Conservation (phyloP, 2,329 filamentous ascomycete genomes). For the Xylaria sp. region DNA sequence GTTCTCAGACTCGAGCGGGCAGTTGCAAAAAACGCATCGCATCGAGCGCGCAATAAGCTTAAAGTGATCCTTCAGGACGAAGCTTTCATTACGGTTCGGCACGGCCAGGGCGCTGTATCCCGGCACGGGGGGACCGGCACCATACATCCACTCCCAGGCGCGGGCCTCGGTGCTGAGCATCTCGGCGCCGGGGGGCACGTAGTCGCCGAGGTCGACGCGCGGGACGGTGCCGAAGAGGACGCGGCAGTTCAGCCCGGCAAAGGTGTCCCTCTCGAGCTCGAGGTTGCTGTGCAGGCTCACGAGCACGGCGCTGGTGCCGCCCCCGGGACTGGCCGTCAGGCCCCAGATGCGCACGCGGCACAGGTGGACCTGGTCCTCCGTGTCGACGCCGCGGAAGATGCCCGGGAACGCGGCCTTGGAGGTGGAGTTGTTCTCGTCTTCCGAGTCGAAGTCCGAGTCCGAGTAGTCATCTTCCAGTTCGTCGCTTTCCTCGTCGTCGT, state of each 20-base stretch:
- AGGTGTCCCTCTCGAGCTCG: constrained; percentile 57
- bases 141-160: constrained; percentile 70
- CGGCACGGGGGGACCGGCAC: constrained; percentile 58
- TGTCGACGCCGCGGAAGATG: constrained; percentile 44
- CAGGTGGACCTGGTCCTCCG: constrained; percentile 57
- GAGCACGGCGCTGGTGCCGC: constrained; percentile 62
- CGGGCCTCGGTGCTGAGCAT: constrained; percentile 63
- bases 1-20: constrained; percentile 48
- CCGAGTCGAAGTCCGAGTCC: constrained; percentile 44
- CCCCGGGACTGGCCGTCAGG: constrained; percentile 62
- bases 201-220: constrained; percentile 26
- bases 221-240: constrained; percentile 51
- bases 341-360: constrained; percentile 65
- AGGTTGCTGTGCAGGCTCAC: constrained; percentile 61
- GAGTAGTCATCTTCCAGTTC: constrained; percentile 11
- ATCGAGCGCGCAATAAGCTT: constrained; percentile 51
- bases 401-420: constrained; percentile 37
- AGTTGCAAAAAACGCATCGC: constrained; percentile 60
- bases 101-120: constrained; percentile 47
- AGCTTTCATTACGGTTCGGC: constrained; percentile 23
- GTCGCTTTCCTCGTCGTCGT: constrained; percentile 49
- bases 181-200: not conserved
- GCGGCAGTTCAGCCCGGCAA: constrained; percentile 52
- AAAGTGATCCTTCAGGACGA: constrained; percentile 53
- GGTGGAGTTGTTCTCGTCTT: constrained; percentile 40